These are phyloP conservation scores for Paulinella micropora DNA, from an alignment of 78 protist species.

Conservation along the genomic window DNA sequence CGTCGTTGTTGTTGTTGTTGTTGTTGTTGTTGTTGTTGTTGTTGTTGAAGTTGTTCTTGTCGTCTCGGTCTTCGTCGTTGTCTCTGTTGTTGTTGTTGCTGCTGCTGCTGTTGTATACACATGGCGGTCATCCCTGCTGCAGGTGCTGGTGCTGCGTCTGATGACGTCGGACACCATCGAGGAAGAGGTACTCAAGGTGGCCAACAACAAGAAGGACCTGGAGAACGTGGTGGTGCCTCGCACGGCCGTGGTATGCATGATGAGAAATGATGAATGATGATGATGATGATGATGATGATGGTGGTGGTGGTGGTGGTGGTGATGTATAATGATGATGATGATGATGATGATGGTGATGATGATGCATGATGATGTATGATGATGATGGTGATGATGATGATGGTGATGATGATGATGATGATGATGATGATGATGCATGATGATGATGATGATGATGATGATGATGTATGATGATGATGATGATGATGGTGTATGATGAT, in stretches of 20 bases:
- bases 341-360: not conserved
- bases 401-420: not conserved
- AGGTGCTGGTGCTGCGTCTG: not conserved
- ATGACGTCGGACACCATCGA: conserved; percentile 62
- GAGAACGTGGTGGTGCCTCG: conserved; percentile 45
- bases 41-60: too few species aligned
- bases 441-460: not conserved
- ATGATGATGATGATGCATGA: not conserved
- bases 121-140: too few species aligned
- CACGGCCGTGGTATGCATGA: too few species aligned
- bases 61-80: too few species aligned
- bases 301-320: not conserved
- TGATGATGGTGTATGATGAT: not conserved
- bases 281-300: too few species aligned
- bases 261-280: too few species aligned
- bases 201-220: conserved; percentile 75
- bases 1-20: too few species aligned
- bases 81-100: too few species aligned
- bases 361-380: not conserved
- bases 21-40: too few species aligned
- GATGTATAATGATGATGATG: not conserved
- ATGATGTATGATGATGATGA: not conserved
- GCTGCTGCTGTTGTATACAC: too few species aligned
- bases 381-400: not conserved
- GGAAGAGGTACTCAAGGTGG: conserved; percentile 80